Conservation (phyloP, 306 rosid genomes). For the Urtica urens region DNA sequence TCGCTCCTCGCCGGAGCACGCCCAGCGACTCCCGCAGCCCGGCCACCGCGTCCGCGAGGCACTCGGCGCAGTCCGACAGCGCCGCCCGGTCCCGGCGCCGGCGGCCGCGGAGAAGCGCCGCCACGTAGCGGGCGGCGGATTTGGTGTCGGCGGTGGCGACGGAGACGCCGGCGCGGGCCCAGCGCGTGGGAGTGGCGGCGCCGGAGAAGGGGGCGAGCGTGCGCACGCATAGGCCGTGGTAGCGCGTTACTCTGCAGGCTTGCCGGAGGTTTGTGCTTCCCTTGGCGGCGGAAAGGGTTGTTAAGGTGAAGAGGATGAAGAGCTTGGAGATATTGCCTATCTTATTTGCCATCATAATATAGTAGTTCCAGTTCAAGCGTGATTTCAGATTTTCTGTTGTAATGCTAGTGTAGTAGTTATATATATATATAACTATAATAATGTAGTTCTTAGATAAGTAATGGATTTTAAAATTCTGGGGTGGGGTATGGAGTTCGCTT, state of each 20-base stretch:
- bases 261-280: constrained; percentile 1
- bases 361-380: no score
- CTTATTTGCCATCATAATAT: no score
- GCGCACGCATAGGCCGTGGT: constrained; percentile 13
- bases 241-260: constrained; percentile 10
- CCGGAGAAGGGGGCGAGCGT: constrained; percentile 2
- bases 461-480: no score
- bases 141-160: constrained; percentile 3
- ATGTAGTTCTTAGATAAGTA: no score
- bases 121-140: neutral
- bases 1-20: neutral
- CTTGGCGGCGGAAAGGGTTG: no score
- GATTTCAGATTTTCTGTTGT: no score
- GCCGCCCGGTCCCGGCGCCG: neutral
- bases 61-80: constrained; percentile 4
- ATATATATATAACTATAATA: no score
- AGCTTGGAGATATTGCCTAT: no score
- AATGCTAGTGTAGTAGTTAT: no score
- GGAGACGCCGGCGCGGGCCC: constrained; percentile 10
- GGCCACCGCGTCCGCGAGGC: constrained; percentile 1
- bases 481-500: no score
- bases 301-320: no score
- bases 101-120: neutral
- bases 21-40: constrained; percentile 7
- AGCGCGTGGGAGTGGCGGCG: neutral